phyloP scores from a whole-genome alignment of 2,329 filamentous ascomycete species.

The Trichoderma harzianum region DNA sequence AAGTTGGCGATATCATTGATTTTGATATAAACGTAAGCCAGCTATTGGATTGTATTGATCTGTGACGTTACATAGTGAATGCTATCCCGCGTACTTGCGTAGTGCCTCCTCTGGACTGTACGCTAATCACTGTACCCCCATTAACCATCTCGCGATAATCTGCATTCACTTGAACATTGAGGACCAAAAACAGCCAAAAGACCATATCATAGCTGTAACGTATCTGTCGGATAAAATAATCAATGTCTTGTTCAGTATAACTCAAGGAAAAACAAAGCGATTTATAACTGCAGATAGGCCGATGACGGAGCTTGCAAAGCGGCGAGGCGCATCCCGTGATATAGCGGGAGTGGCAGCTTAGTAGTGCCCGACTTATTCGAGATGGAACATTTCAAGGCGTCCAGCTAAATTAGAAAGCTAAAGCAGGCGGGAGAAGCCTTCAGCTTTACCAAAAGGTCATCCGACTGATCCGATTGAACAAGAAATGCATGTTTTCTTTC shows the following conservation, averaged over 20 bases:
- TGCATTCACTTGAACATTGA: neutral
- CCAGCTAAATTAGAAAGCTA: neutral
- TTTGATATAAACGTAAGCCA: neutral
- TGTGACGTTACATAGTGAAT: slow-evolving; percentile 8
- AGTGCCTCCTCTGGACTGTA: neutral
- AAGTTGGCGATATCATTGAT: neutral
- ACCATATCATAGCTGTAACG: neutral
- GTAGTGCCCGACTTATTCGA: neutral
- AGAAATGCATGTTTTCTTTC: neutral
- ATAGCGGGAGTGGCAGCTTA: neutral
- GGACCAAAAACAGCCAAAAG: neutral
- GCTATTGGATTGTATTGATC: neutral
- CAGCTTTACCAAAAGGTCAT: neutral
- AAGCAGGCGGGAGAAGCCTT: neutral
- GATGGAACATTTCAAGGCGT: neutral
- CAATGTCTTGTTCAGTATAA: neutral
- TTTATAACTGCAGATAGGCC: neutral
- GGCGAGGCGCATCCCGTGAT: neutral
- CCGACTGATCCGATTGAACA: slow-evolving; percentile 4
- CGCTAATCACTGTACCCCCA: neutral
- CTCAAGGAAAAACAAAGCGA: neutral
- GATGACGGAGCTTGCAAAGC: neutral
- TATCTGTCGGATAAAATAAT: neutral
- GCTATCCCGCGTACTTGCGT: neutral
- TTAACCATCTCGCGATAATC: neutral